Base-by-base conservation (phyloP, 495 filamentous ascomycete genomes). In the Lineolata rhizophorae region DNA sequence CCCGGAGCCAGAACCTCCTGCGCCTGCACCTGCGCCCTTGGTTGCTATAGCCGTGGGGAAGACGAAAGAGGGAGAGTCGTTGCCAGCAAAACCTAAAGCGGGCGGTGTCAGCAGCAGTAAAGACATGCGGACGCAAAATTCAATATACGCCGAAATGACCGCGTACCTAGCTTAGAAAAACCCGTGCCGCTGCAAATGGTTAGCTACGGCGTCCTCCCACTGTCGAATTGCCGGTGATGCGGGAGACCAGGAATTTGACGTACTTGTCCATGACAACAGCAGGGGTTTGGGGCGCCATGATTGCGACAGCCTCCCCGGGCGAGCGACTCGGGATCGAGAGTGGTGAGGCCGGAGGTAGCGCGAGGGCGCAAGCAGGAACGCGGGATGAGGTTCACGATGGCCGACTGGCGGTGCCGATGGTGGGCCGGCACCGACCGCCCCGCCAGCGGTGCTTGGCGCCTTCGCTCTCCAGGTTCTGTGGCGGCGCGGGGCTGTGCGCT, bases 221-320 rank as follows among this genome's bases (percentile, higher is more conserved):
- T 34, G 34, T 36, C 12, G 14, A 25, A 20, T 30, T 18, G 30
- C 20, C n/a, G 20, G 41, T 20, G 34, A 33, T 31, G 35, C 32
- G 30, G 29, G 22, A 25, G 29, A 43, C 29, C n/a, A n/a, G n/a
- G n/a, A n/a, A n/a, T n/a, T n/a, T n/a, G 38, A 66, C 87, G 45
- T 73, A 97, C 87, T 97, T 97, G 87, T 97, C 87, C 81, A 97
- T 97, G 80, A 97, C 87, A 93, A 97, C 90, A 76, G 87, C 87
- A 41, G 87, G 87, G 50, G 87, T 95, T 73, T 94, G 83, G 61
- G 72, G 72, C 43, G 87, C 80, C 87, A 97, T 97, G 48, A 29
- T 48, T 34, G 40, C 34, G 32, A 47, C 49, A 44, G 47, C 42
- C 49, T 48, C 44, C 30, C 14, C 10, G 38, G 14, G 17, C 17